Conservation (phyloP, 805 yeast species). For the Limtongozyma cylindracea region DNA sequence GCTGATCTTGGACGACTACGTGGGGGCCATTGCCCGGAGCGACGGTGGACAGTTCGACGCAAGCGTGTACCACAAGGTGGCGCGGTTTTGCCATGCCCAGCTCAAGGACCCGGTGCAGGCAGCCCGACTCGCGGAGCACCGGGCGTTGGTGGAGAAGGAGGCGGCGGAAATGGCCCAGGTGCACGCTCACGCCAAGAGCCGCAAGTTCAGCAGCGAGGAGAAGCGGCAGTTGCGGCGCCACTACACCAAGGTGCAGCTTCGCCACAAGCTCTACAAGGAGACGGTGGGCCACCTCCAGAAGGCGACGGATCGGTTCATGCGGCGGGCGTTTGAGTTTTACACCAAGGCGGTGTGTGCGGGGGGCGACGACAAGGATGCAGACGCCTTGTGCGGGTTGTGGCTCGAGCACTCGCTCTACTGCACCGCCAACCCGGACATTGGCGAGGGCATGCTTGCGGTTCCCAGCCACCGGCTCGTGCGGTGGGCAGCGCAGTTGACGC, state of each 20-base stretch:
- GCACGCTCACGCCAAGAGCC: constrained; percentile 13
- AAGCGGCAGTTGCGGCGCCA: constrained; percentile 23
- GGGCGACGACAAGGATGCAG: too few species aligned
- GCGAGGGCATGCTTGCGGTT: too few species aligned
- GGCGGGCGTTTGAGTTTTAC: too few species aligned
- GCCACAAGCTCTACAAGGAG: too few species aligned
- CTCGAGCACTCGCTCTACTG: too few species aligned
- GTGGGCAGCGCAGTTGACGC: too few species aligned
- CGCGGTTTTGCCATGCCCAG: constrained; percentile 50
- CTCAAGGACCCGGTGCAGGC: constrained; percentile 17
- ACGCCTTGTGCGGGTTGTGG: too few species aligned
- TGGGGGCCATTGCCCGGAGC: constrained; percentile 2
- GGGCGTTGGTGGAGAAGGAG: constrained; percentile 14
- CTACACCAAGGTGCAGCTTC: constrained; percentile 10
- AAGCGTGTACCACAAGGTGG: constrained; percentile 30
- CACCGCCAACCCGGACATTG: too few species aligned
- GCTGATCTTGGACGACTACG: constrained; percentile 9
- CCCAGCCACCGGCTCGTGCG: too few species aligned
- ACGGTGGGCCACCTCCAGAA: too few species aligned
- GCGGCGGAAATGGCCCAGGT: constrained; percentile 24
- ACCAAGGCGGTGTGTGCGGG: too few species aligned
- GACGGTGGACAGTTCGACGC: constrained; percentile 8
- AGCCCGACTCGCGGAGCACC: constrained; percentile 12
- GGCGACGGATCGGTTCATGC: too few species aligned
- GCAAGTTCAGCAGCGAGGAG: constrained; percentile 20